A percentile compares a stretch with the other conserved stretches of the same genome.
phyloP scores from a whole-genome alignment of 306 rosid species.

The apple (Malus domestica) region DNA sequence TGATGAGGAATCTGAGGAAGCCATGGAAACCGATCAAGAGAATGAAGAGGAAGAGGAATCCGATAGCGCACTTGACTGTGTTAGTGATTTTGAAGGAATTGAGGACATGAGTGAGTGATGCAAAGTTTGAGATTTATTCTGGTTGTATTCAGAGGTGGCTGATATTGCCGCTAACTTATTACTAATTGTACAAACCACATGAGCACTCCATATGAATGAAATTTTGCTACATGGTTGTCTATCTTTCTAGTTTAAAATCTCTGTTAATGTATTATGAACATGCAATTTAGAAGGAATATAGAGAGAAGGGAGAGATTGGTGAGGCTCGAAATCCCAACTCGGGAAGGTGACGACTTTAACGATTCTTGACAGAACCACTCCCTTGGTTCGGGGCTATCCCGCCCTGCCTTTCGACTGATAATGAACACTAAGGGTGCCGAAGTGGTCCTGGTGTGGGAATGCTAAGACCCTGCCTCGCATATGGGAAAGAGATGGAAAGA shows the following conservation, averaged over 20 bases:
- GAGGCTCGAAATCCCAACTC: neutral
- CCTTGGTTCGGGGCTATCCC: no score
- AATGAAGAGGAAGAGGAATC: slow-evolving; percentile 22
- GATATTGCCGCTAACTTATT: neutral
- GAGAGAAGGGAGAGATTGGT: neutral
- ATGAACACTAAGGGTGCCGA: no score
- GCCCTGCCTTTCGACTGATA: no score
- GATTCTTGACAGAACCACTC: no score
- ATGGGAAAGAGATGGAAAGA: no score
- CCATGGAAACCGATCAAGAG: slow-evolving; percentile 62
- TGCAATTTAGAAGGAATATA: neutral
- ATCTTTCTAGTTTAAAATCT: neutral
- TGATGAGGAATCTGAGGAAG: slow-evolving; percentile 47
- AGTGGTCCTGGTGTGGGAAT: no score
- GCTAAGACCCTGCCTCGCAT: no score
- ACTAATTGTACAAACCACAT: neutral
- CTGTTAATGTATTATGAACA: neutral
- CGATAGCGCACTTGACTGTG: slow-evolving; percentile 31
- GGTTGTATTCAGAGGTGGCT: neutral
- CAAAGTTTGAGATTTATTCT: neutral
- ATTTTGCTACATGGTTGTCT: neutral
- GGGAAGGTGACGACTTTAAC: no score
- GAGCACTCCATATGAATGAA: neutral
- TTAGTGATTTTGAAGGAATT: slow-evolving; percentile 37
- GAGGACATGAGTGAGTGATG: slow-evolving; percentile 34